Evolutionary conservation across 371 early-diverging fungal species (phyloP), one percentile per base, ranked within the genome.

Genomic region (Rhizoclosmatium hyalinum): DNA sequence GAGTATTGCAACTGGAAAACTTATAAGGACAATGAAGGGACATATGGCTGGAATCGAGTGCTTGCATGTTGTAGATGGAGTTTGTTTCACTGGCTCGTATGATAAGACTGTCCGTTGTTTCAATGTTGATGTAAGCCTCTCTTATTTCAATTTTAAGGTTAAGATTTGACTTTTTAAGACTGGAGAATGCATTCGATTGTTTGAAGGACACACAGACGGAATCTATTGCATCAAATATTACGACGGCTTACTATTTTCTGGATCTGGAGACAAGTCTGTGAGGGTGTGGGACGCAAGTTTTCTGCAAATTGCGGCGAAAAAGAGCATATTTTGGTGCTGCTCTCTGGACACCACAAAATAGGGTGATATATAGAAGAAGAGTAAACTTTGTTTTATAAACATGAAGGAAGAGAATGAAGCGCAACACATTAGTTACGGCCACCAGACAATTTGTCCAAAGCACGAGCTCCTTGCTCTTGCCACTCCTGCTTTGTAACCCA

Each of bases 401-500:
- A 65, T 12, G 41, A 4, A 44, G 19, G 41, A 65, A 65, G 19
- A 44, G 45, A 65, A 4, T 42, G 4, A 4, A 65, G 41, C 32
- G 8, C 5, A 65, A 65, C 65, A 39, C 8, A 12, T 5, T 42
- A 42, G 65, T 43, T 43, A 12, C 74, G 53, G 19, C 65, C 69
- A 8, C 85, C 85, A 50, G 32, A 32, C 24, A 85, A 75, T 74
- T 87, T 83, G 58, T 94, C 95, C 73, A 98, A 82, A 39, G 94
- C 89, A 73, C 91, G 85, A 24, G 89, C 86, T 61, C 99, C 99
- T 77, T 92, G 88, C 82, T 98, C 99, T 50, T 93, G 92, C 94
- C 95, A 98, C 77, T 98, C 99, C 77, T 88, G 84, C 83, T 93
- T 94, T 47, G 96, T 90, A 54, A 98, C 91, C 99, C 99, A 98